Base-by-base conservation (phyloP, 164 flowering plant genomes). In the Magnolia sinica region DNA sequence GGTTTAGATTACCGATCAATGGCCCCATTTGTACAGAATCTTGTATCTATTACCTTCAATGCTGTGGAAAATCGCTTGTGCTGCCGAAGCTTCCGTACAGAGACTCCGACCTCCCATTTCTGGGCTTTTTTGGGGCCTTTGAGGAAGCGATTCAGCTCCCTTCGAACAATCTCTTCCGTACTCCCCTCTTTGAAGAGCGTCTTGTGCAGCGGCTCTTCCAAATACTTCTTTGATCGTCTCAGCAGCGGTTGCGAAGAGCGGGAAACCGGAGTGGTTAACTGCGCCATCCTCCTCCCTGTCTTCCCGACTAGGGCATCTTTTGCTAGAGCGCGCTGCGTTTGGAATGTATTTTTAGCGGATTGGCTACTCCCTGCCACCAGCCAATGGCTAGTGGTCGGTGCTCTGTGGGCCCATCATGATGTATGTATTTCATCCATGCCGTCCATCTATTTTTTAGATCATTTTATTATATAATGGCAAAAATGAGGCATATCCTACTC, bases 61-160 rank as follows among this genome's bases (percentile, higher is more conserved):
- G 98, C 98, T 37, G 93, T 89, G 49, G 20, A 83, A 75, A 76
- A 90, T 2, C 84, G 88, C 27, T 86, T 86, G 76, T 88, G 89
- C 55, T 81, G 73, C 20, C 98, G 90, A 68, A 94, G 92, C 84
- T 89, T 87, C 83, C 81, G 90, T 80, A 94, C 67, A 8, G 98
- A 79, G 45, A 84, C 79, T 13, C 86, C 96, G 29, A 92, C 96
- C 75, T 92, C 98, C 98, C 98, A 94, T 85, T 94, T 94, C 79
- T 76, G 90, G 16, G 87, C 95, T 61, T 83, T 82, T 79, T 94
- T 92, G 52, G 75, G 75, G 68, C 85, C 82, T 75, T 86, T 87
- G 73, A 92, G 82, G 73, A 91, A 91, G 51, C 77, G 76, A 73
- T 94, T 92, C 77, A 92, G 79, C 78, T 89, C 85, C 19, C 81